Evolutionary conservation across 1,139 yeast genomes (phyloP).

Genomic region (Geotrichum cucujoidarum): DNA sequence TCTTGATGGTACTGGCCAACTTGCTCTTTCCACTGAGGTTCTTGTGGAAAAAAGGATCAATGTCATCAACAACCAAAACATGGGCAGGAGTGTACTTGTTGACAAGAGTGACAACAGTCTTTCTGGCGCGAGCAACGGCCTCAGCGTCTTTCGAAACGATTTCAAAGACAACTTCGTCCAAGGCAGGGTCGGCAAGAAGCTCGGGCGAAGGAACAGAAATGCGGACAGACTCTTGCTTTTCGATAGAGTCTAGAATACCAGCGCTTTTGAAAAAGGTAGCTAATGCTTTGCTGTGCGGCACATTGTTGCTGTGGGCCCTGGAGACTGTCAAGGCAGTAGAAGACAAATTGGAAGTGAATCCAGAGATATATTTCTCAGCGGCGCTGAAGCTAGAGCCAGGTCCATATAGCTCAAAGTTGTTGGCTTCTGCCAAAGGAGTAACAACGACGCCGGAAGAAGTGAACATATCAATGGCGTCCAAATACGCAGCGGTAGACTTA

Average conservation of each 20-base stretch:
- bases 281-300: constrained; percentile 67
- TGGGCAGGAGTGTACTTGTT: constrained; percentile 68
- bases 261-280: constrained; percentile 59
- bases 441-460: constrained; percentile 60
- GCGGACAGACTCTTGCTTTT: constrained; percentile 45
- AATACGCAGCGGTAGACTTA: constrained; percentile 47
- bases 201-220: constrained; percentile 52
- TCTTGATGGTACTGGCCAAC: constrained; percentile 45
- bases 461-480: constrained; percentile 42
- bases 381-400: constrained; percentile 56
- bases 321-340: constrained; percentile 75
- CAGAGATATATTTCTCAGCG: constrained; percentile 56
- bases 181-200: constrained; percentile 37
- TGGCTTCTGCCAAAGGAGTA: constrained; percentile 45
- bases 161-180: constrained; percentile 27
- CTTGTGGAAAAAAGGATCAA: constrained; percentile 61
- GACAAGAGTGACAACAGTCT: constrained; percentile 64
- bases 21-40: constrained; percentile 41
- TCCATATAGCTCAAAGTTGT: constrained; percentile 53
- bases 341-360: constrained; percentile 49
- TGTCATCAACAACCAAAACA: constrained; percentile 54
- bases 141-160: constrained; percentile 45
- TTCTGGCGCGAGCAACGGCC: constrained; percentile 52
- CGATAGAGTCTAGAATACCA: constrained; percentile 41
- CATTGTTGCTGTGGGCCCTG: constrained; percentile 78